These are phyloP conservation scores for Phellopilus nigrolimitatus DNA, from an alignment of 1,284 basidiomycete species.

Conservation along the genomic window DNA sequence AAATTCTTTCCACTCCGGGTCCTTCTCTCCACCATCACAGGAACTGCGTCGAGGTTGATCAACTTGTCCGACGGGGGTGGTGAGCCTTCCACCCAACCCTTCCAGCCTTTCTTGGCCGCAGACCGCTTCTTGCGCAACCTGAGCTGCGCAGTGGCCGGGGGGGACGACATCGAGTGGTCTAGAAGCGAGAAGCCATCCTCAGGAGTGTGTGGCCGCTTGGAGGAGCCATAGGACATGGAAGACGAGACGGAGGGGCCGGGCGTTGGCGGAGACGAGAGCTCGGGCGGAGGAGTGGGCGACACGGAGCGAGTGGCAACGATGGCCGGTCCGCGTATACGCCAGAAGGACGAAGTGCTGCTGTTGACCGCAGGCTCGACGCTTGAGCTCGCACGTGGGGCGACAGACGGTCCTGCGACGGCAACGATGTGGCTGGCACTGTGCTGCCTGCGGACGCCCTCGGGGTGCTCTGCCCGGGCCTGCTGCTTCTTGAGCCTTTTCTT, in stretches of 20 bases:
- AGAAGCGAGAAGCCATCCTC: slow-evolving; percentile 38
- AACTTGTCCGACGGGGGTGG: slow-evolving; percentile 73
- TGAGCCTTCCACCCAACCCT: slow-evolving; percentile 80
- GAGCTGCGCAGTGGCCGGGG: slow-evolving; percentile 28
- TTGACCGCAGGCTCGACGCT: slow-evolving; percentile 26
- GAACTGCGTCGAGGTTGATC: slow-evolving; percentile 70
- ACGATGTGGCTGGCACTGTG: neutral
- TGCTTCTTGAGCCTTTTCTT: slow-evolving; percentile 29
- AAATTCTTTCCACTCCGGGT: slow-evolving; percentile 78
- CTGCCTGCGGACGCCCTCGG: slow-evolving; percentile 17
- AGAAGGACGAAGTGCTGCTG: slow-evolving; percentile 44
- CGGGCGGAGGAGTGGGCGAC: slow-evolving; percentile 70
- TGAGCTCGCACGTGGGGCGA: neutral
- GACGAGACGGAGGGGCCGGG: slow-evolving; percentile 70
- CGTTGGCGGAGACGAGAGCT: slow-evolving; percentile 58
- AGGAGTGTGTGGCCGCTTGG: slow-evolving; percentile 70
- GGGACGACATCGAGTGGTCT: slow-evolving; percentile 28
- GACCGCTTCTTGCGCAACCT: slow-evolving; percentile 57
- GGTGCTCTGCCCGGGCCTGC: slow-evolving; percentile 29
- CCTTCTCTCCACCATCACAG: slow-evolving; percentile 55
- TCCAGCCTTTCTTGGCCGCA: slow-evolving; percentile 75
- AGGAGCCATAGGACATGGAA: slow-evolving; percentile 66
- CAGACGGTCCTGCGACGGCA: slow-evolving; percentile 2
- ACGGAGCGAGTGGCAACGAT: slow-evolving; percentile 60
- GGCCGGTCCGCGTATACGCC: slow-evolving; percentile 61